phyloP scores from a whole-genome alignment of 805 yeast genomes.

The Pichia nanzhaoensis region DNA sequence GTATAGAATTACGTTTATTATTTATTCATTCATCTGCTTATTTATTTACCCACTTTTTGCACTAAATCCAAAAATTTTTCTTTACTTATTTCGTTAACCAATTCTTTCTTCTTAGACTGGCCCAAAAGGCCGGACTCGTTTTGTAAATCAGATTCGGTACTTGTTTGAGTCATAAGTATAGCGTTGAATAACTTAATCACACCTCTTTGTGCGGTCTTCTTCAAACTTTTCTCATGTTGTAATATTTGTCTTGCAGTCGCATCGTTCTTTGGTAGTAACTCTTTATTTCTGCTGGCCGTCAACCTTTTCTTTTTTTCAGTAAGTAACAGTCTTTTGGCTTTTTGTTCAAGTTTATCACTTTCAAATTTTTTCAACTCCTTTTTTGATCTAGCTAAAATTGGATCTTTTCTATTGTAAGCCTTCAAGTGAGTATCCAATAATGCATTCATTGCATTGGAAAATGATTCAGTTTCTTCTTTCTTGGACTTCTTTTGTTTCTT shows the following conservation, averaged over 20 bases:
- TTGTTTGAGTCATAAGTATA: conserved; percentile 63
- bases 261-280: conserved; percentile 58
- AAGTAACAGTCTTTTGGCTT: conserved; percentile 65
- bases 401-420: conserved; percentile 84
- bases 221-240: conserved; percentile 53
- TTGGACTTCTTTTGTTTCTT: conserved; percentile 50
- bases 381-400: conserved; percentile 79
- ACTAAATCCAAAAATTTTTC: conserved; percentile 86
- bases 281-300: conserved; percentile 60
- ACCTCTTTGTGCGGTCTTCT: conserved; percentile 51
- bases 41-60: conserved; percentile 58
- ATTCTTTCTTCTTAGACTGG: conserved; percentile 46
- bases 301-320: conserved; percentile 64
- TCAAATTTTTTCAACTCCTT: conserved; percentile 68
- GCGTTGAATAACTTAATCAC: conserved; percentile 29
- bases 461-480: conserved; percentile 68
- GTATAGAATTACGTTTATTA: background rate
- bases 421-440: conserved; percentile 79
- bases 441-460: conserved; percentile 78
- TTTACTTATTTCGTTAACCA: conserved; percentile 73
- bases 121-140: conserved; percentile 34
- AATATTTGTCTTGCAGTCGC: conserved; percentile 44
- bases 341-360: conserved; percentile 71
- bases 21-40: background rate
- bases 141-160: conserved; percentile 47